A percentile compares a stretch with the other conserved stretches of the same genome.
Conservation (phyloP, 2,329 filamentous ascomycete genomes). For the Fusarium newnesense region DNA sequence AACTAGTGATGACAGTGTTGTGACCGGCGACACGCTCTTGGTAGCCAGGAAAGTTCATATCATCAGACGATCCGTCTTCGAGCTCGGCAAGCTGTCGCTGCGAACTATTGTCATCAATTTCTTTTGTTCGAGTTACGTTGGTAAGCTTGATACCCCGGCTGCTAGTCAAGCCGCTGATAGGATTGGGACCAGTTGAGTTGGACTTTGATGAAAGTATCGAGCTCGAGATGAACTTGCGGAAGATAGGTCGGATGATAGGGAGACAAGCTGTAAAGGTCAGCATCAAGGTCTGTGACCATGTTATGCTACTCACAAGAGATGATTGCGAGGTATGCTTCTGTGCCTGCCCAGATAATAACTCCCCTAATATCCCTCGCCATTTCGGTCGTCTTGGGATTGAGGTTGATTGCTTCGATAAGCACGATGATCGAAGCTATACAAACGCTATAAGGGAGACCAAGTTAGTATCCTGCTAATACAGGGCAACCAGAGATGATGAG, state of each 20-base stretch:
- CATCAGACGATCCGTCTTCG: slow-evolving; percentile 27
- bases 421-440: slow-evolving; percentile 23
- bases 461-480: background rate
- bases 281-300: background rate
- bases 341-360: slow-evolving; percentile 30
- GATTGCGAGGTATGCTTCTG: slow-evolving; percentile 23
- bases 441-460: background rate
- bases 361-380: slow-evolving; percentile 28
- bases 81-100: slow-evolving; percentile 24
- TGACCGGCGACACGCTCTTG: slow-evolving; percentile 7
- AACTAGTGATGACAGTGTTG: slow-evolving; percentile 16
- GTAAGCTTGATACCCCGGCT: slow-evolving; percentile 27
- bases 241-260: slow-evolving; percentile 22
- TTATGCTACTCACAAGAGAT: slow-evolving; percentile 26
- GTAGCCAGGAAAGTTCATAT: slow-evolving; percentile 20
- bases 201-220: slow-evolving; percentile 24
- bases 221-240: slow-evolving; percentile 15
- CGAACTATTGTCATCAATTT: slow-evolving; percentile 29
- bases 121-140: slow-evolving; percentile 21
- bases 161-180: slow-evolving; percentile 29
- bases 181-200: slow-evolving; percentile 16
- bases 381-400: slow-evolving; percentile 21
- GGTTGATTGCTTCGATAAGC: slow-evolving; percentile 22
- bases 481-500: no score
- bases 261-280: slow-evolving; percentile 26